A percentile compares a stretch with the other conserved stretches of the same genome.
Conservation (phyloP, 371 early-diverging fungal species). For the Zopfochytrium polystomum region DNA sequence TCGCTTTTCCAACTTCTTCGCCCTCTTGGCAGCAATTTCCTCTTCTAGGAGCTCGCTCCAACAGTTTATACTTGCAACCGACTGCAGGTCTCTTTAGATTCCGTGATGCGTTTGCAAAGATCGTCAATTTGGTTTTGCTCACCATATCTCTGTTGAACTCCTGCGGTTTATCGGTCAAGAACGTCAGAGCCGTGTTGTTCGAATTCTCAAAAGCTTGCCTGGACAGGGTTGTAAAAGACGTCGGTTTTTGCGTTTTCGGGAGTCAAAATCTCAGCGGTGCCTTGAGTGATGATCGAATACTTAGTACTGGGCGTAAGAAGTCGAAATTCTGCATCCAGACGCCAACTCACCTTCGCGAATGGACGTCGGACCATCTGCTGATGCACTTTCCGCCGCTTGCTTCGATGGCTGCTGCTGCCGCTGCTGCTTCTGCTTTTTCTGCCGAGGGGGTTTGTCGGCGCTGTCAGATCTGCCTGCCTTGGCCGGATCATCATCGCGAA, state of each 20-base stretch:
- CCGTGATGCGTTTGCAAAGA: background rate
- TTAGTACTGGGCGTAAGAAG: background rate
- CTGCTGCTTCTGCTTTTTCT: no score
- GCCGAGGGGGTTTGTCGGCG: no score
- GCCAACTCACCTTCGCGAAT: background rate
- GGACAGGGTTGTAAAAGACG: constrained; percentile 97
- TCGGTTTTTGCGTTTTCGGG: constrained; percentile 9
- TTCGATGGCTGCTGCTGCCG: no score
- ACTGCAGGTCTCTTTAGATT: constrained; percentile 40
- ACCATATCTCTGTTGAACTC: constrained; percentile 94
- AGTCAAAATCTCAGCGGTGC: constrained; percentile 15
- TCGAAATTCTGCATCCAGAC: background rate
- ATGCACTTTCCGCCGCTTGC: no score
- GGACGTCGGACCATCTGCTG: no score
- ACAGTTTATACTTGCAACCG: constrained; percentile 85
- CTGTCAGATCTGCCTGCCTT: no score
- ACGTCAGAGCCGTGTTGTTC: background rate
- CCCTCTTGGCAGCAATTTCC: constrained; percentile 52
- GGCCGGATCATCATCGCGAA: no score
- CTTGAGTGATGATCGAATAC: background rate
- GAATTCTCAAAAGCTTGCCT: constrained; percentile 9
- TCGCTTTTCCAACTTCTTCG: constrained; percentile 35
- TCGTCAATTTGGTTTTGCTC: background rate
- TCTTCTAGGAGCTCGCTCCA: constrained; percentile 73
- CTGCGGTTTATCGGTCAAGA: constrained; percentile 42